These are phyloP conservation scores for Lotmaria passim DNA, from an alignment of 208 protist species.

Conservation along the genomic window DNA sequence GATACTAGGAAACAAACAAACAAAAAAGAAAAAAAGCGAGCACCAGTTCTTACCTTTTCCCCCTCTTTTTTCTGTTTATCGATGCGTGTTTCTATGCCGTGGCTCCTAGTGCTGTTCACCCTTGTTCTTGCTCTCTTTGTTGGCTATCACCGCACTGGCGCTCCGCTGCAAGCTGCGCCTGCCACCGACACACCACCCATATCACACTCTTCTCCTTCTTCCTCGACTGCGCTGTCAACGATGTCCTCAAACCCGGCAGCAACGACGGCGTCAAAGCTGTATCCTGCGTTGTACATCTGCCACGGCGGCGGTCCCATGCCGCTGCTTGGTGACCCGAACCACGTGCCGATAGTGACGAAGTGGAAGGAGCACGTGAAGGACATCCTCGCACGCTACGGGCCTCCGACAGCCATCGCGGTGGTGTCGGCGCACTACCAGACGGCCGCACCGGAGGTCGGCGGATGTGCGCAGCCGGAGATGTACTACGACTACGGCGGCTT, in stretches of 20 bases:
- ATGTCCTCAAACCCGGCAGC: neutral
- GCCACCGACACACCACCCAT: neutral
- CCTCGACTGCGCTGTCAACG: neutral
- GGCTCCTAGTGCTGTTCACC: slow-evolving; percentile 13
- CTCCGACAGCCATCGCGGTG: slow-evolving; percentile 71
- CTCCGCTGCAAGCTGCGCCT: neutral
- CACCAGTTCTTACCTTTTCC: no score
- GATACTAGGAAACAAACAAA: no score
- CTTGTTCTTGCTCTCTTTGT: slow-evolving; percentile 11
- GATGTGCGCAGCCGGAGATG: slow-evolving; percentile 32
- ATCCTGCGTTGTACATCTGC: slow-evolving; percentile 66
- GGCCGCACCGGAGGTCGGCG: slow-evolving; percentile 42
- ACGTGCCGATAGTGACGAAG: slow-evolving; percentile 36
- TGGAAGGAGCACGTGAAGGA: slow-evolving; percentile 46
- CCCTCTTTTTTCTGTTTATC: neutral
- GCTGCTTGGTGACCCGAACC: slow-evolving; percentile 52
- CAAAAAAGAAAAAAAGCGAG: no score
- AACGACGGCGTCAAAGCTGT: slow-evolving; percentile 20
- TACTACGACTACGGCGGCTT: slow-evolving; percentile 94
- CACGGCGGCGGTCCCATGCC: slow-evolving; percentile 78
- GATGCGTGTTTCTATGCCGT: slow-evolving; percentile 7
- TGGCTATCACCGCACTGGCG: neutral
- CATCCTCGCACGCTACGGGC: slow-evolving; percentile 37
- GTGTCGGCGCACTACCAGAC: slow-evolving; percentile 90
- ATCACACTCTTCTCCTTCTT: neutral